Percentiles rank a stretch among this genome's conserved stretches.
phyloP scores from a whole-genome alignment of 768 basidiomycete species.

The Mycena crocata region DNA sequence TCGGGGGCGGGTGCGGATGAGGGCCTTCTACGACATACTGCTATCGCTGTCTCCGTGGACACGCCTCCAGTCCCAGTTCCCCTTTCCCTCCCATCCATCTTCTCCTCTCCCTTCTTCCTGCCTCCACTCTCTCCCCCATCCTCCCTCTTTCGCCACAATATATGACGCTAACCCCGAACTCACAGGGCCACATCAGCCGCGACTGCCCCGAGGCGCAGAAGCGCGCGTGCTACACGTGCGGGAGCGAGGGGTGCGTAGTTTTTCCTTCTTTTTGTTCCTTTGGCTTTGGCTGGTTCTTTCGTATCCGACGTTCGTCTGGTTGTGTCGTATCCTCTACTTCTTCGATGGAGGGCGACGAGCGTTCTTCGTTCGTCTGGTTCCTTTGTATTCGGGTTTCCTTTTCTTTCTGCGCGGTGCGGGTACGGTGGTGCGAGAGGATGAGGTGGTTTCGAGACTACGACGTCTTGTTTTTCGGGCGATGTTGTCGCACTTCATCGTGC shows the following conservation, averaged over 20 bases:
- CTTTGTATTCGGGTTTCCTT: too few relatives aligned
- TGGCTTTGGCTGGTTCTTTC: not conserved
- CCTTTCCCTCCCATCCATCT: not conserved
- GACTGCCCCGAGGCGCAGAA: constrained; percentile 88
- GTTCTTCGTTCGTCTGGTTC: too few relatives aligned
- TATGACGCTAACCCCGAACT: constrained; percentile 10
- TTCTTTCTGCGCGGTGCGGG: too few relatives aligned
- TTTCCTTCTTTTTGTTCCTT: not conserved
- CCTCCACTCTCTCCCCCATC: not conserved
- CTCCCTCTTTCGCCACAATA: constrained; percentile 5
- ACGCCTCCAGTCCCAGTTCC: not conserved
- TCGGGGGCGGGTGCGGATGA: too few relatives aligned
- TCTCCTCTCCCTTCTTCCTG: not conserved
- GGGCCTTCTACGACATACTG: not conserved
- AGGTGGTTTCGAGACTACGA: too few relatives aligned
- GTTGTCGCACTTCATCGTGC: too few relatives aligned
- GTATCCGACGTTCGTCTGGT: too few relatives aligned
- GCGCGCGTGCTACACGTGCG: constrained; percentile 87
- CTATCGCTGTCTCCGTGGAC: not conserved
- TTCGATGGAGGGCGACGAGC: too few relatives aligned
- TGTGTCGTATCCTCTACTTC: too few relatives aligned
- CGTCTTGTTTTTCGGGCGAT: too few relatives aligned
- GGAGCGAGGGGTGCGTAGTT: constrained; percentile 74
- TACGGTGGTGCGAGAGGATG: too few relatives aligned
- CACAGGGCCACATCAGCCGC: constrained; percentile 84